Evolutionary conservation across 2,329 filamentous ascomycete genomes (phyloP).

Genomic region (Fulvia fulva): DNA sequence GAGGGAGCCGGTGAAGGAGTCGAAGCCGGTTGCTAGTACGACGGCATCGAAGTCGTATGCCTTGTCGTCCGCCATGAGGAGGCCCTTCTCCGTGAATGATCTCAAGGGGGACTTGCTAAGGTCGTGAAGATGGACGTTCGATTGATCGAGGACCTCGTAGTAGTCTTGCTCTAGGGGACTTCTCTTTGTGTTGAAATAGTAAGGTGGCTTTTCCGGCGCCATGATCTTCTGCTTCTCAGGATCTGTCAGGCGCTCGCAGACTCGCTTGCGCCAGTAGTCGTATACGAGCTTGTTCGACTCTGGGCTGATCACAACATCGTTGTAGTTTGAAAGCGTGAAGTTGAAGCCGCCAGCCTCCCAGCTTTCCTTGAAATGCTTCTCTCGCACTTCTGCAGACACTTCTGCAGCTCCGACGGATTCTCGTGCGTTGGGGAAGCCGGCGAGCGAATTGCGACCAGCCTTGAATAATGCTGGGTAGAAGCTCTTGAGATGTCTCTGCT

Average conservation of each 20-base stretch:
- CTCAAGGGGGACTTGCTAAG: slow-evolving; percentile 40
- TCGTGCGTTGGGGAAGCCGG: slow-evolving; percentile 51
- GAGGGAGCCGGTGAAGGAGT: slow-evolving; percentile 36
- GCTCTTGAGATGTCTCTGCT: slow-evolving; percentile 47
- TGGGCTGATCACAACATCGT: slow-evolving; percentile 45
- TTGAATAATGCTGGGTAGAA: slow-evolving; percentile 48
- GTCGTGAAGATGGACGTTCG: slow-evolving; percentile 41
- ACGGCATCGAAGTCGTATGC: slow-evolving; percentile 41
- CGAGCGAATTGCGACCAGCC: slow-evolving; percentile 38
- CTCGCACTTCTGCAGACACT: slow-evolving; percentile 38
- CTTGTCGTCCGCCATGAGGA: slow-evolving; percentile 39
- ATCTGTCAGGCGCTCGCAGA: slow-evolving; percentile 49
- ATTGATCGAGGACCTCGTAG: slow-evolving; percentile 43
- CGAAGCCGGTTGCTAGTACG: slow-evolving; percentile 46
- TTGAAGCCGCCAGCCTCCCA: slow-evolving; percentile 50
- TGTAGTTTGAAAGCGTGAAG: slow-evolving; percentile 52
- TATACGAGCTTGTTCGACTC: slow-evolving; percentile 52
- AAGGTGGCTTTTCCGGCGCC: slow-evolving; percentile 45
- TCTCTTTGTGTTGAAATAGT: slow-evolving; percentile 46
- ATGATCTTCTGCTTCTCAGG: slow-evolving; percentile 48
- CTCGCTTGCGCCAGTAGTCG: slow-evolving; percentile 54
- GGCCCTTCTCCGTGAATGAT: slow-evolving; percentile 41
- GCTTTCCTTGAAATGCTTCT: slow-evolving; percentile 42
- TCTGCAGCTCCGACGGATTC: slow-evolving; percentile 50
- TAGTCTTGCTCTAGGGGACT: slow-evolving; percentile 45